Percentiles rank a stretch among this genome's conserved stretches.
Conservation (phyloP, 2,329 filamentous ascomycete genomes). For the Akanthomyces lecanii region DNA sequence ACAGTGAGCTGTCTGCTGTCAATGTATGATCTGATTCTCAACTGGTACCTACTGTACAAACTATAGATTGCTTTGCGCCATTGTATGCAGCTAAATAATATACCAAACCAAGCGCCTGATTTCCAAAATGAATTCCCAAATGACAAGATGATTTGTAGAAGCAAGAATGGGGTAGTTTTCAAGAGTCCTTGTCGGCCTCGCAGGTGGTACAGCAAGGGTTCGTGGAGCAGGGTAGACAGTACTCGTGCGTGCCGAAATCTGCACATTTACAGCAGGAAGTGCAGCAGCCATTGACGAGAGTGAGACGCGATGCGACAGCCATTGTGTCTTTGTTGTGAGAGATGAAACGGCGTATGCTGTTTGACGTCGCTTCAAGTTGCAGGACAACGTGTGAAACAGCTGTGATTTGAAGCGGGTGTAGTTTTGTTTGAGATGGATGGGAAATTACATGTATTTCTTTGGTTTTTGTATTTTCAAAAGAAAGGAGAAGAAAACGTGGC, state of each 20-base stretch:
- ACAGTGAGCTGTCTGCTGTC: neutral
- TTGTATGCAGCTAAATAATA: slow-evolving; percentile 1
- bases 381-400: too few relatives aligned
- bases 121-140: neutral
- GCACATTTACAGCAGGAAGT: slow-evolving; percentile 29
- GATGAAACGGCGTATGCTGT: neutral
- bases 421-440: too few relatives aligned
- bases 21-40: slow-evolving; percentile 13
- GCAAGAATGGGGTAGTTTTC: neutral
- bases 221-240: slow-evolving; percentile 27
- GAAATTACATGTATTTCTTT: neutral
- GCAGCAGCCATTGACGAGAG: slow-evolving; percentile 26
- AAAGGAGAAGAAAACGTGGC: neutral
- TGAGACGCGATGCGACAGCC: slow-evolving; percentile 5
- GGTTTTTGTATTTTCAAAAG: neutral
- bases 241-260: slow-evolving; percentile 31
- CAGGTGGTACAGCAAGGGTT: slow-evolving; percentile 22
- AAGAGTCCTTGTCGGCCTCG: neutral
- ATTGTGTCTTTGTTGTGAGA: slow-evolving; percentile 4
- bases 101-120: slow-evolving; percentile 10
- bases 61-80: slow-evolving; percentile 14
- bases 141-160: slow-evolving; percentile 9
- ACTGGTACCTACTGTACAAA: slow-evolving; percentile 14
- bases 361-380: neutral
- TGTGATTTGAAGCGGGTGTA: too few relatives aligned